Evolutionary conservation across 163 green algal species (phyloP).

Genomic region (Scenedesmus sp.): DNA sequence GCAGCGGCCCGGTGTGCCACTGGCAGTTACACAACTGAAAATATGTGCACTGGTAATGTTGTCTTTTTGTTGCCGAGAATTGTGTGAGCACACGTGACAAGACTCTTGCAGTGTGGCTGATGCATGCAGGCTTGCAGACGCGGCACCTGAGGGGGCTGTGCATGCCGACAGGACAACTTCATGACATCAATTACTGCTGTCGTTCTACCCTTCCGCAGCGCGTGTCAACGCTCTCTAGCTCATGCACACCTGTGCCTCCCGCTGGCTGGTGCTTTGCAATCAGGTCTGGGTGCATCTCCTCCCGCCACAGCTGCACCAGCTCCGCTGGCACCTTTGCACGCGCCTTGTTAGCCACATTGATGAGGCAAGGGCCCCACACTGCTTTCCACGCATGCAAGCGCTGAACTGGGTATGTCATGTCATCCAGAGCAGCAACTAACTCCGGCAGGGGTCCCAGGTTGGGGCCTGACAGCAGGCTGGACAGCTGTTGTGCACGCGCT

Average conservation of each 20-base stretch:
- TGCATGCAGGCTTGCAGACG: no score
- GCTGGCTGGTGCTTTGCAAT: slow-evolving; percentile 4
- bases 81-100: no score
- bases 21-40: no score
- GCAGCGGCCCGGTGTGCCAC: no score
- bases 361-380: background rate
- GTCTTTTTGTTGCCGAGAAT: no score
- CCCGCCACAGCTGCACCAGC: slow-evolving; percentile 50
- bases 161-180: no score
- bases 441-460: slow-evolving; percentile 8
- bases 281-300: slow-evolving; percentile 60
- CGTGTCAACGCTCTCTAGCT: no score
- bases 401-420: slow-evolving; percentile 59
- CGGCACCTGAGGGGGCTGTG: no score
- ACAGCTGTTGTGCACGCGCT: slow-evolving; percentile 22
- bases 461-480: slow-evolving; percentile 26
- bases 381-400: slow-evolving; percentile 54
- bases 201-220: no score
- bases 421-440: slow-evolving; percentile 56
- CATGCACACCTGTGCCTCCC: background rate
- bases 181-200: no score
- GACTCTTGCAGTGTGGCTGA: no score
- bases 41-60: no score
- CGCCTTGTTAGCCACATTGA: background rate
- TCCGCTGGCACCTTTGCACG: slow-evolving; percentile 1